Evolutionary conservation across 163 green algal species (phyloP), one percentile per base, ranked within the genome.

Genomic region (Volvox carteri): DNA sequence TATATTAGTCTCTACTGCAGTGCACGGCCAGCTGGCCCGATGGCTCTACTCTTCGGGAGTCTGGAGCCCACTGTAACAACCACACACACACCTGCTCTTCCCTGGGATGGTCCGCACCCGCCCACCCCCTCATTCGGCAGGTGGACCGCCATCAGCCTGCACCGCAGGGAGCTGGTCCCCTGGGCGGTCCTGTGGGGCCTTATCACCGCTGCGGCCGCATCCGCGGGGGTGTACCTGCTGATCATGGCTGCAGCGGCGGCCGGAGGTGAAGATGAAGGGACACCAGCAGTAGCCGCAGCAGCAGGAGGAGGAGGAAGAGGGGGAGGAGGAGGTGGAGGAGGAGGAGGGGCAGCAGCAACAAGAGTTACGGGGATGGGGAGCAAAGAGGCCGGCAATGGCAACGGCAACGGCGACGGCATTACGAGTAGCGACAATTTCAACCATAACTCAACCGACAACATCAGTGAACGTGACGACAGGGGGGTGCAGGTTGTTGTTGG

Each of bases 141-240:
- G 75, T 70, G 41, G 75, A 84, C 75, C 7, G 30, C 33, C 18
- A 18, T 84, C 30, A 41, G 33, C 18, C 46, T 84, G 75, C n/a
- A n/a, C 19, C 28, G 50, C n/a, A n/a, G 33, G 16, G 11, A 70
- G 35, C 48, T 54, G 23, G 75, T 33, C 1, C 44, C 5, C 37
- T 84, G 75, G 75, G 75, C 50, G 21, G 50, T 84, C 14, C 33
- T 70, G 2, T 72, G 2, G 18, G 46, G 75, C 50, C 50, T 72
- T 5, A 7, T 70, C 48, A 84, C 75, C 4, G 48, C 75, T 18
- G 16, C 35, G 25, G 75, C 75, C 19, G 75, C 75, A 4, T 68
- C 75, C 30, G 50, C 30, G 9, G 75, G n/a, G 8, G 30, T 50
- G 5, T 68, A 35, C 7, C 23, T 79, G 72, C 44, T 52, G 1